Evolutionary conservation across 306 rosid genomes (phyloP), one percentile per base, ranked within the genome.

Genomic region (Heteromeles arbutifolia): DNA sequence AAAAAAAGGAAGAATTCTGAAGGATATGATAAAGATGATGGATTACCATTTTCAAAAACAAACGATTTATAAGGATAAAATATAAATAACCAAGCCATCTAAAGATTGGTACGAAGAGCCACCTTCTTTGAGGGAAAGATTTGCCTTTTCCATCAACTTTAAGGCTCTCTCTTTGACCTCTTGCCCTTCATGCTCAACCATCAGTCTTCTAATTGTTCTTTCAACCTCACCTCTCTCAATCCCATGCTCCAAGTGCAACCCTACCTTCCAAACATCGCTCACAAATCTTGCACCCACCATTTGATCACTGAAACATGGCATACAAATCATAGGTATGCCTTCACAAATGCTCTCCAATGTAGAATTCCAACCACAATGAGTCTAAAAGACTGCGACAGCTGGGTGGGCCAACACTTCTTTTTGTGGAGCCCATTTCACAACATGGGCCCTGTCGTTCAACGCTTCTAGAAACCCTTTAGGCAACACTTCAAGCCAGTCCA

Each of bases 391-490:
- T 31, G 90, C 91, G 1, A 88, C 63, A 0, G 92, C 74, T 4
- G 6, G 73, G 63, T 92, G 93, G 8, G 84, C 80, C 65, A 92
- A 39, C 57, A 92, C 92, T 45, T 87, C 79, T 41, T 54, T 78
- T 67, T 87, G 34, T 88, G 96, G 93, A 7, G 92, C 90, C 96
- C 97, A 90, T 77, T 88, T 86, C 44, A 90, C 88, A 37, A 88
- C 71, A 75, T 75, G 73, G 1, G 90, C 94, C 44, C 80, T 81
- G 39, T 78, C 90, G 6, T 81, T 74, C 69, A 88, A 59, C 39
- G 28, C 75, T 61, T 90, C 86, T 3, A 75, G 44, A 70, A 88
- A 87, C 65, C 78, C 86, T 6, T 26, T 65, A 2, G 91, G 91
- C 74, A 90, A 76, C 1, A 78, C 67, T 75, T 87, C 11, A 39